phyloP scores from a whole-genome alignment of 805 yeast genomes.

The Candida cerambycidarum region DNA sequence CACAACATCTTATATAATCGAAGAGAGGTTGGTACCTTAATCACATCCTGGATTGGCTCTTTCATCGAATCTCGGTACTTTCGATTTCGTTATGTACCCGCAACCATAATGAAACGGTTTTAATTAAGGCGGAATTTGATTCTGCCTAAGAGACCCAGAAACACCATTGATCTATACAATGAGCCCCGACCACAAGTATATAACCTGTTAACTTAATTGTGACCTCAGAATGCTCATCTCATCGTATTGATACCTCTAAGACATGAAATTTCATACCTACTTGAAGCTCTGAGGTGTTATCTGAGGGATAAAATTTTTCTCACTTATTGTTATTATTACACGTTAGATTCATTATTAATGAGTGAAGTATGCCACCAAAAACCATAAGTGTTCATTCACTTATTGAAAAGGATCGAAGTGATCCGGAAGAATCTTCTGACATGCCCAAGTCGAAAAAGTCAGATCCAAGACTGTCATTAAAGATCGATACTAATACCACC shows the following conservation, averaged over 20 bases:
- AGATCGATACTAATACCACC: neutral
- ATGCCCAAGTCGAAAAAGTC: neutral
- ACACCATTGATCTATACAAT: too few species aligned
- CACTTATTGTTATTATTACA: conserved; percentile 1
- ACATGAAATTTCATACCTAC: too few species aligned
- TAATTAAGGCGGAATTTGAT: neutral
- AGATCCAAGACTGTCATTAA: neutral
- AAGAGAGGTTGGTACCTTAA: too few species aligned
- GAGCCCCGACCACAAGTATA: too few species aligned
- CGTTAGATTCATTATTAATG: neutral
- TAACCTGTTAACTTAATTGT: too few species aligned
- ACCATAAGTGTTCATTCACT: conserved; percentile 45
- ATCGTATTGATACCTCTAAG: too few species aligned
- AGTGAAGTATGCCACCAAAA: conserved; percentile 8
- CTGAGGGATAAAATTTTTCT: conserved; percentile 6
- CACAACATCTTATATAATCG: too few species aligned
- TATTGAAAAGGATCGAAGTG: conserved; percentile 26
- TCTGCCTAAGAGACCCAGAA: too few species aligned
- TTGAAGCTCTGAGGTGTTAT: conserved; percentile 2
- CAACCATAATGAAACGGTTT: neutral
- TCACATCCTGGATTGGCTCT: too few species aligned
- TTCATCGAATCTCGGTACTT: too few species aligned
- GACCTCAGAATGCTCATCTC: too few species aligned
- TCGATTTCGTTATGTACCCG: neutral
- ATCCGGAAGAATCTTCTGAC: conserved; percentile 10